These are phyloP conservation scores for Haematococcus lacustris DNA, from an alignment of 139 green algal genomes.

Conservation along the genomic window DNA sequence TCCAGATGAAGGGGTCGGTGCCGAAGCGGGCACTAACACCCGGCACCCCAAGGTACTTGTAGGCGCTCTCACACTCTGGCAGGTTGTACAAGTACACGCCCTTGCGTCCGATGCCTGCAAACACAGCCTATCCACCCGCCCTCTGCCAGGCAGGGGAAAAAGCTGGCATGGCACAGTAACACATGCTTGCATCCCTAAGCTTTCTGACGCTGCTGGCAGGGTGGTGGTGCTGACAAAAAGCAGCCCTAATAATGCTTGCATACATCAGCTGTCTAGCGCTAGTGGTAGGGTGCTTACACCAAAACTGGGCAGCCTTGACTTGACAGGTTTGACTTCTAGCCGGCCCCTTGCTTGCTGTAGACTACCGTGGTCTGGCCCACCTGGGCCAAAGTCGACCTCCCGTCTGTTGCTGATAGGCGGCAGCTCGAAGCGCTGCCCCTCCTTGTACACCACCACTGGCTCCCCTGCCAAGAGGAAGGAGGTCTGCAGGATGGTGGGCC, in stretches of 20 bases:
- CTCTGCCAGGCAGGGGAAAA: too few species aligned
- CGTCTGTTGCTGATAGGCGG: constrained; percentile 63
- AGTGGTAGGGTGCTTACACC: too few species aligned
- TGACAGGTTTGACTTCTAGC: too few species aligned
- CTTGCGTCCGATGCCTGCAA: constrained; percentile 38
- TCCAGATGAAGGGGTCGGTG: constrained; percentile 87
- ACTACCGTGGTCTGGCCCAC: constrained; percentile 17
- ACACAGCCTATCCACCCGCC: too few species aligned
- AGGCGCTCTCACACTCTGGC: constrained; percentile 64
- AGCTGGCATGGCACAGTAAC: too few species aligned
- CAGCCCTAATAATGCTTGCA: too few species aligned
- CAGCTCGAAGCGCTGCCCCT: constrained; percentile 40
- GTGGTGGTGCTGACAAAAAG: too few species aligned
- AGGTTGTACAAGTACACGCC: constrained; percentile 80
- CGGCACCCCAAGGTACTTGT: constrained; percentile 62
- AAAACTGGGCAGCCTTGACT: too few species aligned
- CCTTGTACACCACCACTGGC: constrained; percentile 49
- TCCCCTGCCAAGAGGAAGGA: constrained; percentile 70
- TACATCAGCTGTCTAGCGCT: too few species aligned
- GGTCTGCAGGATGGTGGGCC: constrained; percentile 91
- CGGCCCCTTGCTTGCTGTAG: too few species aligned
- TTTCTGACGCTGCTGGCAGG: too few species aligned
- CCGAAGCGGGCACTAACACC: constrained; percentile 88
- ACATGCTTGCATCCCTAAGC: too few species aligned
- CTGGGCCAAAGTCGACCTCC: constrained; percentile 88